A percentile compares a stretch with the other conserved stretches of the same genome.
These are phyloP conservation scores for Silene latifolia DNA, from an alignment of 148 eudicot species.

Conservation along the genomic window DNA sequence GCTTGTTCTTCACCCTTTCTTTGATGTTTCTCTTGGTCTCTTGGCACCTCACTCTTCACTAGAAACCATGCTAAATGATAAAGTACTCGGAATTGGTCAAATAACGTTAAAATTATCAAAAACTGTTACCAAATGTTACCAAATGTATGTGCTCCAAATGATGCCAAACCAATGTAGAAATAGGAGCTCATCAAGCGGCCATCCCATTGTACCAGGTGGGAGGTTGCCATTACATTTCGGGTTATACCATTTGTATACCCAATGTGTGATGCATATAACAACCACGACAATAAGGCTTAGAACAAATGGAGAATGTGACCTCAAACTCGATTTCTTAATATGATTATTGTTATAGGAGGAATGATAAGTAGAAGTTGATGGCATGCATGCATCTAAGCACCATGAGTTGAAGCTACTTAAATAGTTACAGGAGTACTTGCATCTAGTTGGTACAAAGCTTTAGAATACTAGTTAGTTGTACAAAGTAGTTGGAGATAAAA, in stretches of 20 bases:
- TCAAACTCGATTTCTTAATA: no score
- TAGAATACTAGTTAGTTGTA: constrained; percentile 43
- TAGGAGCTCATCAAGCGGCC: no score
- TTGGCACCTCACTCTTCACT: no score
- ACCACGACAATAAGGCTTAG: constrained; percentile 36
- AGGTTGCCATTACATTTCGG: constrained; percentile 72
- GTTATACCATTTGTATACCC: constrained; percentile 70
- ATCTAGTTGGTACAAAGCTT: constrained; percentile 43
- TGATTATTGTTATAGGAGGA: not conserved
- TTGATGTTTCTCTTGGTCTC: no score
- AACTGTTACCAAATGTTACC: no score
- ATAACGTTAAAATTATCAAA: no score
- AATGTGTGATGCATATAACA: constrained; percentile 39
- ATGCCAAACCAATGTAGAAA: no score
- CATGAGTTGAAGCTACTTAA: constrained; percentile 40
- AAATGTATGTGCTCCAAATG: no score
- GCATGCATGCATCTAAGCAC: constrained; percentile 37
- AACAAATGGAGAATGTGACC: constrained; percentile 19
- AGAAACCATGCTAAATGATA: no score
- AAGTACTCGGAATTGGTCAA: no score
- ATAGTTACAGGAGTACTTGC: constrained; percentile 43
- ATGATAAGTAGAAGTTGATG: not conserved
- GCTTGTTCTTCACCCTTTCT: no score
- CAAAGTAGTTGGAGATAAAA: constrained; percentile 44
- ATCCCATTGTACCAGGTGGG: constrained; percentile 87